Conservation (phyloP, 192 early-diverging fungal genomes). For the Linnemannia elongata region DNA sequence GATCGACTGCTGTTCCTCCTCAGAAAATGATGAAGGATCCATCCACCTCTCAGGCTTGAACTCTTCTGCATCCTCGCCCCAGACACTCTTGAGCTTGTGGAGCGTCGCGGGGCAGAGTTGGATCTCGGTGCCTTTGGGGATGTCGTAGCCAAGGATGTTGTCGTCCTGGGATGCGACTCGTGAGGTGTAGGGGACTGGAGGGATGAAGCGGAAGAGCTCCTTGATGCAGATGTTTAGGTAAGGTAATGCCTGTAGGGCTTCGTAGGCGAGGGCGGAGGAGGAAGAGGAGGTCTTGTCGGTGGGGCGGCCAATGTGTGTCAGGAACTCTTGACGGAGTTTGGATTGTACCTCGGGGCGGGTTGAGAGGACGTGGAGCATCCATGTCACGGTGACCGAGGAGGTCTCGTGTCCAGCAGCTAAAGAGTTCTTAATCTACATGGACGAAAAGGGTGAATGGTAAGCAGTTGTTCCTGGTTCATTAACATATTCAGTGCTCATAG, state of each 20-base stretch:
- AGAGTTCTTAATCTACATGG: conserved; percentile 59
- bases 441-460: too few species aligned
- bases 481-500: neutral
- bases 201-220: conserved; percentile 64
- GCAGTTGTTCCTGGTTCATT: too few species aligned
- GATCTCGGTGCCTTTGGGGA: conserved; percentile 61
- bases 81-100: conserved; percentile 58
- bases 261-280: conserved; percentile 45
- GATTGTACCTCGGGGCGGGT: conserved; percentile 58
- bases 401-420: conserved; percentile 73
- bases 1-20: neutral
- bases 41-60: conserved; percentile 70
- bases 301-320: conserved; percentile 42
- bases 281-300: conserved; percentile 8
- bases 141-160: conserved; percentile 52
- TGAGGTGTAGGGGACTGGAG: conserved; percentile 63
- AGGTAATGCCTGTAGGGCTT: conserved; percentile 61
- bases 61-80: conserved; percentile 62
- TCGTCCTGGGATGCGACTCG: conserved; percentile 57
- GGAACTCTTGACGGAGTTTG: conserved; percentile 61
- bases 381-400: conserved; percentile 58
- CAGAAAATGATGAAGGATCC: conserved; percentile 29
- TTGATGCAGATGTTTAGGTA: conserved; percentile 65
- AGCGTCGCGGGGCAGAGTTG: conserved; percentile 53
- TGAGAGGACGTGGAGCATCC: conserved; percentile 67